These are phyloP conservation scores for Sorghum bicolor DNA, from an alignment of 176 grass and related monocot genomes.

Conservation along the genomic window DNA sequence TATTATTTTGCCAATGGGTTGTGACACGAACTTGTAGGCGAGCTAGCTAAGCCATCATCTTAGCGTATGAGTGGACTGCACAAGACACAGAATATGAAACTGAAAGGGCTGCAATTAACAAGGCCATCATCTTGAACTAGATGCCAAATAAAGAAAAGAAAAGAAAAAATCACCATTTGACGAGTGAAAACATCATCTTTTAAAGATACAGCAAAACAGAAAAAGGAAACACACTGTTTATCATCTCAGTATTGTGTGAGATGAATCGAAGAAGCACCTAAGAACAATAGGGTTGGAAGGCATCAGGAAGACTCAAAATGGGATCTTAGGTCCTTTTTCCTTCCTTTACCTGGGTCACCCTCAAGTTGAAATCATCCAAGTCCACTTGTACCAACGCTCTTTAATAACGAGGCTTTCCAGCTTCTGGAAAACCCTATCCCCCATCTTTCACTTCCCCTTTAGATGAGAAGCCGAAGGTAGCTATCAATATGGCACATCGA, in stretches of 20 bases:
- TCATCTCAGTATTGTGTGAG: background rate
- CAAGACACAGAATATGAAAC: background rate
- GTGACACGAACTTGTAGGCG: background rate
- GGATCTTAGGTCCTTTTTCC: conserved; percentile 1
- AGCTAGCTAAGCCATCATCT: background rate
- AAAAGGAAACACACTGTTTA: background rate
- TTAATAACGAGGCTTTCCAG: no score
- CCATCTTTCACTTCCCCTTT: no score
- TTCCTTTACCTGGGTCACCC: conserved; percentile 4
- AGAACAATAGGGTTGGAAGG: conserved; percentile 14
- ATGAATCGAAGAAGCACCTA: conserved; percentile 10
- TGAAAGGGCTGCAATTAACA: background rate
- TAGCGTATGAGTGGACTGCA: background rate
- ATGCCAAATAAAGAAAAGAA: background rate
- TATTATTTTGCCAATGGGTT: background rate
- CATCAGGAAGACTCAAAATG: conserved; percentile 23
- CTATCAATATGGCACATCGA: no score
- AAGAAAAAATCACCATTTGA: background rate
- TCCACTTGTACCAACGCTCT: no score
- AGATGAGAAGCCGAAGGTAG: no score
- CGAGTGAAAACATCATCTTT: background rate
- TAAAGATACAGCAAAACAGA: background rate
- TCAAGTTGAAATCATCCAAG: background rate
- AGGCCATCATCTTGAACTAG: background rate
- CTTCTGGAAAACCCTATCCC: no score